Evolutionary conservation across 129 eudicot species (phyloP).

Genomic region (Pittosporum tobira): DNA sequence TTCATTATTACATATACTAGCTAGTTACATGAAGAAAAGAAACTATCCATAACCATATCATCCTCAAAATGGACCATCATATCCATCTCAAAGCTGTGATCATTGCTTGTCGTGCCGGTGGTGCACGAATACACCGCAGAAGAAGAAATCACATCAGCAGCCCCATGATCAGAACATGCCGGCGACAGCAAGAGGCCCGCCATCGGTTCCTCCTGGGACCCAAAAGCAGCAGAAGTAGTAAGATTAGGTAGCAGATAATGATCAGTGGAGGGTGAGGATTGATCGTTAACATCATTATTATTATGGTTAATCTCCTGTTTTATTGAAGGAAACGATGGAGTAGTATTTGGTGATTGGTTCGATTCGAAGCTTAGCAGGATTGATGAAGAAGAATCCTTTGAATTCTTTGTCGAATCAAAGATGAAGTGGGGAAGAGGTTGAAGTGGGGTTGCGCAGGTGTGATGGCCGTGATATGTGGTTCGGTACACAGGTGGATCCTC

Average conservation of each 20-base stretch:
- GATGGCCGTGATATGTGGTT: slow-evolving; percentile 33
- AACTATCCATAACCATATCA: no score
- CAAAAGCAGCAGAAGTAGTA: slow-evolving; percentile 13
- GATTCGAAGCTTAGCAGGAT: slow-evolving; percentile 32
- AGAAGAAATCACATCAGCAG: slow-evolving; percentile 22
- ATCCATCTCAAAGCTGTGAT: slow-evolving; percentile 14
- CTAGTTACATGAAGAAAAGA: no score
- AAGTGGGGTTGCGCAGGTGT: slow-evolving; percentile 30
- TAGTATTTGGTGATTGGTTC: background rate
- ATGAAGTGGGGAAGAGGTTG: slow-evolving; percentile 18
- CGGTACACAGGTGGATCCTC: slow-evolving; percentile 32
- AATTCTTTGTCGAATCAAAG: slow-evolving; percentile 9
- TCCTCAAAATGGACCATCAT: slow-evolving; percentile 18
- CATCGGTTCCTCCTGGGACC: background rate
- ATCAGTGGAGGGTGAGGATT: background rate
- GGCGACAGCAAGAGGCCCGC: slow-evolving; percentile 20
- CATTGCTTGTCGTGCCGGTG: no score
- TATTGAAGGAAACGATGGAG: slow-evolving; percentile 4
- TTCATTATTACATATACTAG: no score
- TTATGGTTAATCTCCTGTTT: background rate
- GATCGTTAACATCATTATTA: background rate
- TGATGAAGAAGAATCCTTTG: slow-evolving; percentile 21
- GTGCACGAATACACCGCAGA: slow-evolving; percentile 31
- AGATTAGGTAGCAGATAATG: background rate
- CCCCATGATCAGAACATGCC: slow-evolving; percentile 17